These are phyloP conservation scores for Passiflora organensis DNA, from an alignment of 345 rosid genomes.

Conservation along the genomic window DNA sequence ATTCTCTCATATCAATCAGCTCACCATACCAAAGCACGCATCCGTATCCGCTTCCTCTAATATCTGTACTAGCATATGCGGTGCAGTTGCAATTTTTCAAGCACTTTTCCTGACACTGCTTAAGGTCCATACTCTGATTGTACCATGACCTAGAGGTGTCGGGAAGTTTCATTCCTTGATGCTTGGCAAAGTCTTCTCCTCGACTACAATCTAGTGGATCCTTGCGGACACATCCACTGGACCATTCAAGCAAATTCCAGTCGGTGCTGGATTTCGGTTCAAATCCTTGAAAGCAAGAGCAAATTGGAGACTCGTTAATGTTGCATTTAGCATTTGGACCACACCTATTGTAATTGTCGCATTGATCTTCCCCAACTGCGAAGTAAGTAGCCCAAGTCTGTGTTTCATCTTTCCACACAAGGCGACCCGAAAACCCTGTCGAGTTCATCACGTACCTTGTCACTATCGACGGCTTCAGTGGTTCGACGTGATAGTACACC, in stretches of 20 bases:
- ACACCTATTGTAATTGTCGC: conserved; percentile 9
- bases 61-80: neutral
- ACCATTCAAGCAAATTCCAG: conserved; percentile 2
- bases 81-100: neutral
- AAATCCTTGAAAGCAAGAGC: conserved; percentile 15
- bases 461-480: conserved; percentile 1
- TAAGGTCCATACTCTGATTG: neutral
- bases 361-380: neutral
- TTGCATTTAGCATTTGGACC: conserved; percentile 12
- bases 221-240: conserved; percentile 12
- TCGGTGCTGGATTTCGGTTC: conserved; percentile 1
- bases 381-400: neutral
- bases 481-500: no score
- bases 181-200: neutral
- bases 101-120: neutral
- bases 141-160: neutral
- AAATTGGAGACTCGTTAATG: neutral
- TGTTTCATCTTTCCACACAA: neutral
- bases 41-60: neutral
- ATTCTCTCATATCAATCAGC: conserved; percentile 7
- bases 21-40: conserved; percentile 10
- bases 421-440: neutral
- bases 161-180: neutral
- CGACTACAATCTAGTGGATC: neutral
- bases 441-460: neutral